Base-by-base conservation (phyloP, 441 rosid genomes). In the Gossypium aridum region DNA sequence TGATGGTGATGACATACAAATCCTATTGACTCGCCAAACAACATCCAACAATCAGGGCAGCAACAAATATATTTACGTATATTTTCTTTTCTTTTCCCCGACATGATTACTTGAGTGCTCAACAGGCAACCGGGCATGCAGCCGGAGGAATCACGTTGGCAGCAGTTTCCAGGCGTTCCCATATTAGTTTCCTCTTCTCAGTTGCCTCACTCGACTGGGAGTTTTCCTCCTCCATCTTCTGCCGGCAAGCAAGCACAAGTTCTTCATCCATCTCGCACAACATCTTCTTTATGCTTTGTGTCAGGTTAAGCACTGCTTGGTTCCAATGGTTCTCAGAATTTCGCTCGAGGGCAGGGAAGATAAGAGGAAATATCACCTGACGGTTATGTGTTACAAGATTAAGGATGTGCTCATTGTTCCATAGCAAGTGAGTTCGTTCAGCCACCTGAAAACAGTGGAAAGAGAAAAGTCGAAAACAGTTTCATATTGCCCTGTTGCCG, bases 371-470 rank as follows among this genome's bases (percentile, higher is more conserved):
- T 53, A 91, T 85, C 70, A 81, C 89, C 53, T 84, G 87, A 56
- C 90, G 79, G 70, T 91, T 85, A 12, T 87, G 82, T 26, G 77
- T 77, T 6, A 91, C 73, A 20, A 87, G 92, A 63, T 83, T 83
- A 31, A 87, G 83, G 81, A 91, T 39, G 67, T 85, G 91, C 78
- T 88, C 93, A 0, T 91, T 91, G 84, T 88, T 86, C 96, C 86
- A 88, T 22, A 89, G 79, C 84, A 91, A 78, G 80, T 91, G 96
- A 16, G 93, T 90, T 45, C 93, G 86, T 82, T 91, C 93, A 4
- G 96, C 89, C 64, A 91, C 91, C 96, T 91, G 86, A 75, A 85
- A 74, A 14, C 17, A 54, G 6, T n/a, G 47, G 61, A 39, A 7
- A 47, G 22, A 14, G 25, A 10, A 20, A 17, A 25, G 61, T 56